Conservation (phyloP, 257 asterid genomes). For the Ligustrum vulgare region DNA sequence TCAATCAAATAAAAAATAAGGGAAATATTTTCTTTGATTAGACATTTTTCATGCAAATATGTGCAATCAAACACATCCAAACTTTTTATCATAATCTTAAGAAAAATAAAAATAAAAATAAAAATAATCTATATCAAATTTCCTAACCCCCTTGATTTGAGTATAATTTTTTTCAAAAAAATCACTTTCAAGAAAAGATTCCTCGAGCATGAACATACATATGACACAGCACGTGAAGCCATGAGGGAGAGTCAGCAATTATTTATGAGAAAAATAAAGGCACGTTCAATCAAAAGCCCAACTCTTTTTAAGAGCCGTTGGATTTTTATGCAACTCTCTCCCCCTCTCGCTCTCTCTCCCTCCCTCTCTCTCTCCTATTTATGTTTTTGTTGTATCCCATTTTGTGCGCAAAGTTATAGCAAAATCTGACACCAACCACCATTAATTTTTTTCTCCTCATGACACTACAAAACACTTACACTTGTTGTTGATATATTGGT, state of each 20-base stretch:
- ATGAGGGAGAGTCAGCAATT: slow-evolving; percentile 58
- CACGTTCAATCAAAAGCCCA: slow-evolving; percentile 44
- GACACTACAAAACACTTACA: slow-evolving; percentile 62
- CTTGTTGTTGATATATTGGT: slow-evolving; percentile 35
- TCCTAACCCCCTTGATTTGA: background rate
- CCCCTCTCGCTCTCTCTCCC: background rate
- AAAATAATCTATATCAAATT: no score
- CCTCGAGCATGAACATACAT: slow-evolving; percentile 9
- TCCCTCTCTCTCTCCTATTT: slow-evolving; percentile 25
- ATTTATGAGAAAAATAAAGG: slow-evolving; percentile 44
- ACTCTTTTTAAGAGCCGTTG: slow-evolving; percentile 29
- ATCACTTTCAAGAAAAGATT: slow-evolving; percentile 1
- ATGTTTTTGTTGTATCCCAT: slow-evolving; percentile 22
- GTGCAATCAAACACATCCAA: no score
- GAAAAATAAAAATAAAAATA: no score
- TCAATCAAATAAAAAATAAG: no score
- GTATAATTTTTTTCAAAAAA: background rate
- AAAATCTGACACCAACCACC: slow-evolving; percentile 48
- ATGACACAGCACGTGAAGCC: slow-evolving; percentile 78
- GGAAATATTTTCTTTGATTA: no score
- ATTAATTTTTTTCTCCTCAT: slow-evolving; percentile 36
- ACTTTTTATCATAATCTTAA: no score
- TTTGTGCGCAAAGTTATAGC: slow-evolving; percentile 22
- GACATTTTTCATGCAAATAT: no score
- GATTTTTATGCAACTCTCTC: slow-evolving; percentile 29